These are phyloP conservation scores for Gymnopus androsaceus DNA, from an alignment of 1,284 basidiomycete genomes.

Conservation along the genomic window DNA sequence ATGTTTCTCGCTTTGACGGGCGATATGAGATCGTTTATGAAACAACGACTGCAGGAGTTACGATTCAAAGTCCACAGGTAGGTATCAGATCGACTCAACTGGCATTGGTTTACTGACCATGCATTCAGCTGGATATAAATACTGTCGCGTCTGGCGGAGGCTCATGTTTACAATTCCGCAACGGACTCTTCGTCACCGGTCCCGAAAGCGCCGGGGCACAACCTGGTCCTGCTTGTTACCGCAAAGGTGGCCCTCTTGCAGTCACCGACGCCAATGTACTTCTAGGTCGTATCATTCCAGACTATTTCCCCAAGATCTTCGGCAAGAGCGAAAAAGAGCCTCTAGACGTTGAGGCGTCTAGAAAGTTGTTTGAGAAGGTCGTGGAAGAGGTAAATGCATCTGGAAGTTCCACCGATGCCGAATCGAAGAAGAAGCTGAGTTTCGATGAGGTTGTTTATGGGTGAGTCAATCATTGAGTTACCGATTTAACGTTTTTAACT, in stretches of 20 bases:
- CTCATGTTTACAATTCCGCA: conserved; percentile 78
- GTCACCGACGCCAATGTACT: conserved; percentile 88
- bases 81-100: conserved; percentile 65
- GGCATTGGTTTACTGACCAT: background rate
- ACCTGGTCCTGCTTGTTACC: conserved; percentile 84
- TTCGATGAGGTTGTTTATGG: conserved; percentile 91
- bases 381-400: conserved; percentile 63
- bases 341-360: conserved; percentile 72
- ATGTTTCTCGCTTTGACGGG: conserved; percentile 87
- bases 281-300: conserved; percentile 80
- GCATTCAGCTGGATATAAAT: conserved; percentile 78
- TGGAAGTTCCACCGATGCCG: background rate
- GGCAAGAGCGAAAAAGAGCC: conserved; percentile 84
- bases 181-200: conserved; percentile 82
- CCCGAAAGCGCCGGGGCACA: conserved; percentile 85
- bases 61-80: conserved; percentile 85
- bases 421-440: conserved; percentile 46
- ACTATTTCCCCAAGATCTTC: conserved; percentile 87
- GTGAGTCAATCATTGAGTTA: conserved; percentile 33
- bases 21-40: conserved; percentile 89
- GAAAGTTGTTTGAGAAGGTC: conserved; percentile 64
- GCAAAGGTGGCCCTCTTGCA: conserved; percentile 83
- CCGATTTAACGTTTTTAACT: conserved; percentile 13
- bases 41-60: conserved; percentile 88
- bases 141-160: conserved; percentile 89